These are phyloP conservation scores for Chaetomiaceae sp. DNA, from an alignment of 2,329 filamentous ascomycete species.

Conservation along the genomic window DNA sequence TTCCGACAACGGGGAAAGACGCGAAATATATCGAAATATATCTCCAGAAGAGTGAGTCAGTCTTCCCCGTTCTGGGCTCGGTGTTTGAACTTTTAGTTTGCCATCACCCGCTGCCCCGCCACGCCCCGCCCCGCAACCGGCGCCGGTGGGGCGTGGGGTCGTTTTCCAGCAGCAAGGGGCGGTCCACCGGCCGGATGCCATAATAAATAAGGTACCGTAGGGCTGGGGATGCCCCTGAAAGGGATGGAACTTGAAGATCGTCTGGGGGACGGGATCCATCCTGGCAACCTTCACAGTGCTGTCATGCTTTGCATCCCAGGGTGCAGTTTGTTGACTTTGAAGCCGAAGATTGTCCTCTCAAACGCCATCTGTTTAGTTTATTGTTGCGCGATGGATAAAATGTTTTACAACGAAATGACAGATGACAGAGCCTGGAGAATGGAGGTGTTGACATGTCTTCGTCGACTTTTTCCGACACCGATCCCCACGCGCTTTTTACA, in stretches of 20 bases:
- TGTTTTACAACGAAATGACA: too few relatives aligned
- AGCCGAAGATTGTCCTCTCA: too few relatives aligned
- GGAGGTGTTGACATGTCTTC: background rate
- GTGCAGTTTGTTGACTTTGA: too few relatives aligned
- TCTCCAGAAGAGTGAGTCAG: slow-evolving; percentile 20
- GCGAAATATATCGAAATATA: slow-evolving; percentile 1
- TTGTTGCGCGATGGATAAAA: too few relatives aligned
- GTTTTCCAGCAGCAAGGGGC: background rate
- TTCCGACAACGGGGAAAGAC: background rate
- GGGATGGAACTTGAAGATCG: too few relatives aligned
- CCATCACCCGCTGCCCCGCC: slow-evolving; percentile 19
- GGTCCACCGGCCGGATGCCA: background rate
- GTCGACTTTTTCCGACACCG: background rate
- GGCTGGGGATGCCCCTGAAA: background rate
- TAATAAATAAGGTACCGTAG: slow-evolving; percentile 6
- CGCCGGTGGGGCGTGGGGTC: slow-evolving; percentile 13
- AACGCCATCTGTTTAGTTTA: too few relatives aligned
- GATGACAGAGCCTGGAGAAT: too few relatives aligned
- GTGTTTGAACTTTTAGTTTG: slow-evolving; percentile 20
- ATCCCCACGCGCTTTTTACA: background rate
- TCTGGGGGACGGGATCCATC: too few relatives aligned
- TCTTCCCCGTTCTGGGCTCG: slow-evolving; percentile 7
- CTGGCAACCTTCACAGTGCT: background rate
- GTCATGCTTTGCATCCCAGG: background rate
- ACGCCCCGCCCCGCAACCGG: slow-evolving; percentile 26